These are phyloP conservation scores for Arachnomyces sp. DNA, from an alignment of 2,329 filamentous ascomycete genomes.

Conservation along the genomic window DNA sequence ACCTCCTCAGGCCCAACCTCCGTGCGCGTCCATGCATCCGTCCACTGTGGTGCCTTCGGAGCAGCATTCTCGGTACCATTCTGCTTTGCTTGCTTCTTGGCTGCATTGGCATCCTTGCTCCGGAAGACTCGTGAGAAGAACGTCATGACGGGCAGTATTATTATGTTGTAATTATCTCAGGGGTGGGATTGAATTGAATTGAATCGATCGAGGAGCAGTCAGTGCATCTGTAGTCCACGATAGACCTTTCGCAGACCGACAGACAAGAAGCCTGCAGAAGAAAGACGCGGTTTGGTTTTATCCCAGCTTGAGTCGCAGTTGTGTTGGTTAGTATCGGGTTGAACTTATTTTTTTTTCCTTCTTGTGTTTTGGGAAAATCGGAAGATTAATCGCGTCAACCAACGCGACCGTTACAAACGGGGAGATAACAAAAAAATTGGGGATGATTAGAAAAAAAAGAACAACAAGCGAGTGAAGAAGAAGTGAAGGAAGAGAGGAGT, in stretches of 20 bases:
- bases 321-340: no score
- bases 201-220: neutral
- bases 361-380: no score
- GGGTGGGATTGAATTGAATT: no score
- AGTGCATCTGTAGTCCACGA: neutral
- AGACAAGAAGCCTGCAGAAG: neutral
- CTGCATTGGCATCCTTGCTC: constrained; percentile 59
- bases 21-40: constrained; percentile 76
- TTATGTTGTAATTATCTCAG: no score
- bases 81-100: constrained; percentile 52
- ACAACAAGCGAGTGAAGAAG: no score
- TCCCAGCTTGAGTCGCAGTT: no score
- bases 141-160: constrained; percentile 42
- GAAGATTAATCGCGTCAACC: no score
- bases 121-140: constrained; percentile 60
- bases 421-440: constrained; percentile 1
- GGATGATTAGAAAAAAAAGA: constrained; percentile 2
- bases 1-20: constrained; percentile 84
- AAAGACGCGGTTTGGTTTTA: no score
- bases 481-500: no score
- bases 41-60: constrained; percentile 68
- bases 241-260: neutral
- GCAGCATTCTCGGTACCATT: constrained; percentile 44
- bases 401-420: constrained; percentile 1
- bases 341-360: no score